Conservation (phyloP, 2,329 filamentous ascomycete species). For the Biscogniauxia mediterranea region DNA sequence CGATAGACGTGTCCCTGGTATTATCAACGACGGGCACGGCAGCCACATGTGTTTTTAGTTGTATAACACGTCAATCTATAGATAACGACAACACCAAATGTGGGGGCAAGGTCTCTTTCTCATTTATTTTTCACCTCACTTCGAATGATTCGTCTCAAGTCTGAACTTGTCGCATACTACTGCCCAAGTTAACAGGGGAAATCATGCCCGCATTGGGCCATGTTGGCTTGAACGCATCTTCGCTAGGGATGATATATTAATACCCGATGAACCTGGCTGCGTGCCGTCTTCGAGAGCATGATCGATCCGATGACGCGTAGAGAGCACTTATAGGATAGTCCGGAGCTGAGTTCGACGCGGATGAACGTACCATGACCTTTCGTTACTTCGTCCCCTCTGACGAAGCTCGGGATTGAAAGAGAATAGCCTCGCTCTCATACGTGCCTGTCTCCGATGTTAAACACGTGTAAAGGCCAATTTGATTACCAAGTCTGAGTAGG, state of each 20-base stretch:
- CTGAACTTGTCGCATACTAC: neutral
- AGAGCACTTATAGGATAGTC: neutral
- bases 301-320: neutral
- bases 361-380: neutral
- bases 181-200: neutral
- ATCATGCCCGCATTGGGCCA: neutral
- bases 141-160: neutral
- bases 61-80: neutral
- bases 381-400: neutral
- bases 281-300: neutral
- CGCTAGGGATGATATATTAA: neutral
- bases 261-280: neutral
- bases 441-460: neutral
- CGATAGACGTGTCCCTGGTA: neutral
- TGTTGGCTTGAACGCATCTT: neutral
- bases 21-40: neutral
- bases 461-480: neutral
- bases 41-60: neutral
- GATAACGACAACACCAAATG: neutral
- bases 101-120: neutral
- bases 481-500: neutral
- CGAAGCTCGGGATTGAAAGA: neutral
- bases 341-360: neutral
- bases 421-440: neutral
- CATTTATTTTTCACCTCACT: neutral